A percentile compares a stretch with the other conserved stretches of the same genome.
Evolutionary conservation across 768 basidiomycete genomes (phyloP).

Genomic region (Russula abietina): DNA sequence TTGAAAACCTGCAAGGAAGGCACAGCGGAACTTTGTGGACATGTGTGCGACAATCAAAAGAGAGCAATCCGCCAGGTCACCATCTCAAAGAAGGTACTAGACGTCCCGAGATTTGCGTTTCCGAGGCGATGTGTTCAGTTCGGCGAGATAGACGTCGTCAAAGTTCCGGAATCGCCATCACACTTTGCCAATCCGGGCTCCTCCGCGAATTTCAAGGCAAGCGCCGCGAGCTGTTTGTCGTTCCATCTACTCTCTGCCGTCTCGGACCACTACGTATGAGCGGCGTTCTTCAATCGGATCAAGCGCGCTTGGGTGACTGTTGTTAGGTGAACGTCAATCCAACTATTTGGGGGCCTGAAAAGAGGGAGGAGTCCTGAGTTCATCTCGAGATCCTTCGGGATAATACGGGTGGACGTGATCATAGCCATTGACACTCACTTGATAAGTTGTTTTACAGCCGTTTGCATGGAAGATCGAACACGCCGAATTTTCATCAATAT

Average conservation of each 20-base stretch:
- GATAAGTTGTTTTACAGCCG: no score
- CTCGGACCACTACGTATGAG: conserved; percentile 42
- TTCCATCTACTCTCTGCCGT: conserved; percentile 36
- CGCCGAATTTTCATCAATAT: no score
- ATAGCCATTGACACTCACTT: no score
- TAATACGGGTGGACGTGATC: no score
- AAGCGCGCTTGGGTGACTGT: conserved; percentile 49
- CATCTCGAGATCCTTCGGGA: no score
- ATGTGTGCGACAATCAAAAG: neutral
- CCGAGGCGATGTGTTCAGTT: conserved; percentile 33
- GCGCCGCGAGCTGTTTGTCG: conserved; percentile 41
- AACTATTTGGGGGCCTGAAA: conserved; percentile 34
- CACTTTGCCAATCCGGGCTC: conserved; percentile 46
- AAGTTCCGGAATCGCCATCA: conserved; percentile 32
- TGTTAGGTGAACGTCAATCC: conserved; percentile 33
- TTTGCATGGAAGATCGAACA: no score
- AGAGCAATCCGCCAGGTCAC: neutral
- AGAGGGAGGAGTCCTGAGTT: no score
- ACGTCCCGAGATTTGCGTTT: conserved; percentile 1
- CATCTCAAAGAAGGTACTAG: neutral
- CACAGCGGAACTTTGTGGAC: neutral
- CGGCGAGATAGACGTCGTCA: conserved; percentile 37
- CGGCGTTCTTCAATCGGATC: conserved; percentile 52
- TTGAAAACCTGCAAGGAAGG: neutral
- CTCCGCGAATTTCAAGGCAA: conserved; percentile 52